Conservation (phyloP, 1,284 basidiomycete species). For the Apiotrichum mycotoxinovorans region DNA sequence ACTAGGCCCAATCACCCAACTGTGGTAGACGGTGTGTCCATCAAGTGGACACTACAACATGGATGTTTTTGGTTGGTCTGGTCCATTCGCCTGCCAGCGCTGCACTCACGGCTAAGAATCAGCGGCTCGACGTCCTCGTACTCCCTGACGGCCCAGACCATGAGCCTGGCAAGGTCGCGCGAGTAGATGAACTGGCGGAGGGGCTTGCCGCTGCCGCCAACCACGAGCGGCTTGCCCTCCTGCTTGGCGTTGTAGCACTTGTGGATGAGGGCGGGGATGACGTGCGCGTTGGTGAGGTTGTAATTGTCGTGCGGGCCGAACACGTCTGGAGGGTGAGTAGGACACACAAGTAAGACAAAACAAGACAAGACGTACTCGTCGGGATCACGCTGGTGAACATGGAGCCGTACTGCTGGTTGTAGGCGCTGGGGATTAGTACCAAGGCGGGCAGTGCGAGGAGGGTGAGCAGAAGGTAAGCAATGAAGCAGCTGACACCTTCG, state of each 20-base stretch:
- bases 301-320: constrained; percentile 64
- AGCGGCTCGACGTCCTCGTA: constrained; percentile 84
- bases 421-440: constrained; percentile 60
- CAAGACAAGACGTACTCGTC: constrained; percentile 54
- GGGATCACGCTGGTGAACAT: constrained; percentile 90
- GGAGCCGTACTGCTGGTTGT: constrained; percentile 83
- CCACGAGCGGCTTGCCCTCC: constrained; percentile 73
- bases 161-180: constrained; percentile 82
- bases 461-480: not conserved
- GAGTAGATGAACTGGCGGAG: constrained; percentile 92
- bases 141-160: constrained; percentile 84
- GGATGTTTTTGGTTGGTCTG: too few species aligned
- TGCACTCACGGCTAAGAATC: constrained; percentile 71
- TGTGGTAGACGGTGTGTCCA: too few species aligned
- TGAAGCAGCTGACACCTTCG: not conserved
- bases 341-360: too few species aligned
- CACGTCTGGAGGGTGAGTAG: constrained; percentile 53
- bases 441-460: not conserved
- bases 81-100: too few species aligned
- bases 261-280: constrained; percentile 84
- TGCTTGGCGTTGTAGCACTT: constrained; percentile 83
- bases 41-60: too few species aligned
- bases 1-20: too few species aligned
- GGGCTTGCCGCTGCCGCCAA: constrained; percentile 80
- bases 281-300: constrained; percentile 80